Conservation (phyloP, 371 early-diverging fungal species). For the Mucor racemosus region DNA sequence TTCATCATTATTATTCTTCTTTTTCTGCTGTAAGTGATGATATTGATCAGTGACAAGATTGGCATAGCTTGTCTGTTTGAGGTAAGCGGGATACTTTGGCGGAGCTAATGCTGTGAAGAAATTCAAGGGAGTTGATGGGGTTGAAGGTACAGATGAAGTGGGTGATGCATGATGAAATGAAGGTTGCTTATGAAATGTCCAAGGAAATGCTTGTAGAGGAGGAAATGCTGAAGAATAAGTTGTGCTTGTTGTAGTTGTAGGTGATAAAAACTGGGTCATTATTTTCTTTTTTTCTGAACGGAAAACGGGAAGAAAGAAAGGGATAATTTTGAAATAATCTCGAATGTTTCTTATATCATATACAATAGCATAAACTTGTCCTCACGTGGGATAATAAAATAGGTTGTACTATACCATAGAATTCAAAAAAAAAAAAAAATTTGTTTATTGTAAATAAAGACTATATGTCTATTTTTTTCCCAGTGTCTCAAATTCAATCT, state of each 20-base stretch:
- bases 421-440: not conserved
- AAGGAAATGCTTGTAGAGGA: slow-evolving; percentile 25
- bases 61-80: slow-evolving; percentile 43
- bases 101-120: slow-evolving; percentile 20
- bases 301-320: slow-evolving; percentile 3
- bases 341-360: slow-evolving; percentile 11
- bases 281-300: not conserved
- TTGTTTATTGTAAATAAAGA: not conserved
- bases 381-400: not conserved
- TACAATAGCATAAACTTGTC: slow-evolving; percentile 11
- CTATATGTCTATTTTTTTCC: slow-evolving; percentile 21
- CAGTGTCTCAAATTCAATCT: slow-evolving; percentile 69
- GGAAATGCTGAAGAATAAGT: slow-evolving; percentile 34
- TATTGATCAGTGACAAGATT: slow-evolving; percentile 39
- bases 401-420: not conserved
- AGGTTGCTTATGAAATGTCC: slow-evolving; percentile 6
- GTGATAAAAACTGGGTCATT: slow-evolving; percentile 11
- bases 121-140: not conserved
- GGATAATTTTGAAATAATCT: not conserved
- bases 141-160: not conserved
- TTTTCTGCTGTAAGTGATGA: slow-evolving; percentile 12
- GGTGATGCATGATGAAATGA: not conserved
- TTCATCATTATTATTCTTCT: slow-evolving; percentile 12
- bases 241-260: not conserved
- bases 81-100: slow-evolving; percentile 43